A percentile compares a stretch with the other conserved stretches of the same genome.
Conservation (phyloP, 768 basidiomycete species). For the Russula earlei region DNA sequence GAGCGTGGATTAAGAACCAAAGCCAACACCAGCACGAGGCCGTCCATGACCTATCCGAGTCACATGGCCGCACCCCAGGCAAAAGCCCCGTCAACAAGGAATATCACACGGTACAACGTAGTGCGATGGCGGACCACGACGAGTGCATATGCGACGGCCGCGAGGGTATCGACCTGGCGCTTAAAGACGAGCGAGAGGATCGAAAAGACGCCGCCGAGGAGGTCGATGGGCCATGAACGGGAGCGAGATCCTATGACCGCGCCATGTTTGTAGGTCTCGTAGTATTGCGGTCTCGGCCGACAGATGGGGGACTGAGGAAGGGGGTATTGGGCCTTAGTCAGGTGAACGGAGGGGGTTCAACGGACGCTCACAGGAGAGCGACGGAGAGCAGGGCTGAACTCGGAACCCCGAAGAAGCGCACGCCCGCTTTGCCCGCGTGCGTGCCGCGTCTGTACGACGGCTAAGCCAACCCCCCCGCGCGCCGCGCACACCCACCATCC, state of each 20-base stretch:
- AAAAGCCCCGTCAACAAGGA: conserved; percentile 1
- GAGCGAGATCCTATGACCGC: conserved; percentile 58
- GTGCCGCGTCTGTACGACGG: conserved; percentile 29
- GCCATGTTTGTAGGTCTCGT: conserved; percentile 57
- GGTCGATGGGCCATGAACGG: conserved; percentile 62
- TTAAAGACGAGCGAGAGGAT: conserved; percentile 63
- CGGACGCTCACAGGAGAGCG: conserved; percentile 33
- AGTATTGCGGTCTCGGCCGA: conserved; percentile 49
- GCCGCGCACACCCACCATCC: too few relatives aligned
- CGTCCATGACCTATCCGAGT: conserved; percentile 57
- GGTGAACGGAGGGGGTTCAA: not conserved
- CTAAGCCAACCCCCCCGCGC: conserved; percentile 21
- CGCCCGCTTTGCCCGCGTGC: conserved; percentile 22
- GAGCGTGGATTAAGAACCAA: conserved; percentile 58
- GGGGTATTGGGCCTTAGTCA: not conserved
- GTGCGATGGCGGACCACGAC: too few relatives aligned
- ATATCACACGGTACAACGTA: too few relatives aligned
- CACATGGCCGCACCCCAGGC: too few relatives aligned
- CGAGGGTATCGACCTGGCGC: too few relatives aligned
- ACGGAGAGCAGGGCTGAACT: conserved; percentile 47
- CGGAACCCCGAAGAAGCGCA: conserved; percentile 55
- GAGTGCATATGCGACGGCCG: too few relatives aligned
- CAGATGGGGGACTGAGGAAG: not conserved
- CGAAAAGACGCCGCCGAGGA: conserved; percentile 61
- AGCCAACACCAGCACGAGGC: conserved; percentile 50